Evolutionary conservation across 2,329 filamentous ascomycete species (phyloP).

Genomic region (Lomentospora prolificans): DNA sequence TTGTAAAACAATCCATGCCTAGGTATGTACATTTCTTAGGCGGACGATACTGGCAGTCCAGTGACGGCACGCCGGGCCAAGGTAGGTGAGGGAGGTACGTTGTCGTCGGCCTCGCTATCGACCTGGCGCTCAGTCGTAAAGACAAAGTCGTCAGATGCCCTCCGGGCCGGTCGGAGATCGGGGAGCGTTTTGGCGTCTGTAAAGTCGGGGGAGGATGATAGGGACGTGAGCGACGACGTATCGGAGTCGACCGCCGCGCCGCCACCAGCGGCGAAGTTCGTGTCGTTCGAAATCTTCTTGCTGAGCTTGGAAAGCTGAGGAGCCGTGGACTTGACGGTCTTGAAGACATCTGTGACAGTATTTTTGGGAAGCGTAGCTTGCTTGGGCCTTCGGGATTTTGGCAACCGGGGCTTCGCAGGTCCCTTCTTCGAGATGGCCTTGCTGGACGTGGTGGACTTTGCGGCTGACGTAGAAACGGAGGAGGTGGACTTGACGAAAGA

Average conservation of each 20-base stretch:
- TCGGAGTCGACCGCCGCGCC: not conserved
- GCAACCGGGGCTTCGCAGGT: constrained; percentile 1
- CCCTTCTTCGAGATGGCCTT: not conserved
- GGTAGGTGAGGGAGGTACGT: not conserved
- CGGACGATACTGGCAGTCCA: not conserved
- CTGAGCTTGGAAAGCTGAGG: not conserved
- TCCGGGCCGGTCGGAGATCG: not conserved
- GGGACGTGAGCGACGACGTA: not conserved
- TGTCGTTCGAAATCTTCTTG: not conserved
- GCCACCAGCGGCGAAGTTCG: not conserved
- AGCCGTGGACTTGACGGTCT: constrained; percentile 28
- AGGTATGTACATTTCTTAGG: not conserved
- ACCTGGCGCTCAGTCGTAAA: not conserved
- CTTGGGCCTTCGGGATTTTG: constrained; percentile 12
- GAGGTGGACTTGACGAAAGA: constrained; percentile 23
- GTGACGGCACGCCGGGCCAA: not conserved
- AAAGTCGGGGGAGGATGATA: not conserved
- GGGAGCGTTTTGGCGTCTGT: not conserved
- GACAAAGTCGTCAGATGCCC: not conserved
- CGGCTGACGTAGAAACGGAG: not conserved
- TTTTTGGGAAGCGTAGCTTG: constrained; percentile 27
- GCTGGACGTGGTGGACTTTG: not conserved
- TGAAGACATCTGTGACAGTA: constrained; percentile 31
- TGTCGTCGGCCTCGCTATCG: not conserved
- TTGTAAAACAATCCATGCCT: not conserved